These are phyloP conservation scores for Salix exigua DNA, from an alignment of 345 rosid species.

Conservation along the genomic window DNA sequence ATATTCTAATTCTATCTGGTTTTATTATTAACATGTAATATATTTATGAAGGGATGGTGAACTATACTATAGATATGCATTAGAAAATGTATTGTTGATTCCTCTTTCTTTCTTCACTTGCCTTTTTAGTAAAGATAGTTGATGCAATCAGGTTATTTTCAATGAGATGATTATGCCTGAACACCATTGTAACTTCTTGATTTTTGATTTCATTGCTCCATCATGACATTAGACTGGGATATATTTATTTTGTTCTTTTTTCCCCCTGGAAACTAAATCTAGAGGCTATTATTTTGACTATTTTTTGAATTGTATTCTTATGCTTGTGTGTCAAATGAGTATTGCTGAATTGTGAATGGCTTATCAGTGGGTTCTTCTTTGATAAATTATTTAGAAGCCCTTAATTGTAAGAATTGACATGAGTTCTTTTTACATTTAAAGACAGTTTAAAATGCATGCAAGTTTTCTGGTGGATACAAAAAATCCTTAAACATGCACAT, in stretches of 20 bases:
- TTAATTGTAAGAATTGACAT: no score
- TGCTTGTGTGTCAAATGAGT: not conserved
- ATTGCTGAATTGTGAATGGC: not conserved
- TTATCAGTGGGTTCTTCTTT: no score
- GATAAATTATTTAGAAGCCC: no score
- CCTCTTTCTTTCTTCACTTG: not conserved
- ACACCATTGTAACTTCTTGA: not conserved
- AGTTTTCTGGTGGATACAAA: not conserved
- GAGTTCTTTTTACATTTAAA: no score
- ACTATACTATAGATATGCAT: not conserved
- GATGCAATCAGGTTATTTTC: not conserved
- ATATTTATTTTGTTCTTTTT: not conserved
- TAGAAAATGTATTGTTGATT: not conserved
- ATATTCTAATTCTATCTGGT: not conserved
- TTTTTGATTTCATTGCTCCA: not conserved
- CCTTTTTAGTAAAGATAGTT: not conserved
- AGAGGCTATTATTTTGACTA: not conserved
- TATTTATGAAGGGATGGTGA: not conserved
- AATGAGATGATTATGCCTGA: not conserved
- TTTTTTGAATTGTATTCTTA: not conserved
- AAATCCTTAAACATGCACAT: not conserved
- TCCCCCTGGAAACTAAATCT: not conserved
- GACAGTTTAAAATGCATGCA: not conserved
- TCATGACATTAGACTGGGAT: not conserved
- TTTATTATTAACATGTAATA: not conserved